Percentiles rank a stretch among this genome's conserved stretches.
These are phyloP conservation scores for Pseudomicrostroma phylloplanum DNA, from an alignment of 1,284 basidiomycete species.

Conservation along the genomic window DNA sequence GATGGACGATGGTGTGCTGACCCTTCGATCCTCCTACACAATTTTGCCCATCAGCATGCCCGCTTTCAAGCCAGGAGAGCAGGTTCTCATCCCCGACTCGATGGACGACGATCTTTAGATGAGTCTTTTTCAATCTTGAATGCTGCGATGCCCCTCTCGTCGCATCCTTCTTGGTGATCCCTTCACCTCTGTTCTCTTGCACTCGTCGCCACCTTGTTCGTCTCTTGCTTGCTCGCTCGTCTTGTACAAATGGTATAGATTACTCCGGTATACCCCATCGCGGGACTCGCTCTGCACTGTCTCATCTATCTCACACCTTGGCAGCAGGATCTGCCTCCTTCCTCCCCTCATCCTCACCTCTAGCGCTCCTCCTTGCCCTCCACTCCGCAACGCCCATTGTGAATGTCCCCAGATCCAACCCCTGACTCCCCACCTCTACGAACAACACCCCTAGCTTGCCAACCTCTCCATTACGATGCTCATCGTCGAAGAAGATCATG, in stretches of 20 bases:
- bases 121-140: conserved; percentile 2
- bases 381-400: conserved; percentile 35
- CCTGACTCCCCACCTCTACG: conserved; percentile 36
- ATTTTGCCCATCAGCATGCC: conserved; percentile 56
- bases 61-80: conserved; percentile 95
- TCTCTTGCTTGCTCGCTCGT: too few relatives aligned
- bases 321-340: not conserved
- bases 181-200: too few relatives aligned
- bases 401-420: conserved; percentile 35
- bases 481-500: conserved; percentile 50
- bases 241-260: too few relatives aligned
- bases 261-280: not conserved
- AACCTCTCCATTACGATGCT: conserved; percentile 39
- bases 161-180: too few relatives aligned
- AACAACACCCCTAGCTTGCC: conserved; percentile 47
- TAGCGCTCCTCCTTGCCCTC: conserved; percentile 25
- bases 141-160: too few relatives aligned
- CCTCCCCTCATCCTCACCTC: conserved; percentile 1
- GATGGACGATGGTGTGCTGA: too few relatives aligned
- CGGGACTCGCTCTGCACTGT: not conserved
- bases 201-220: too few relatives aligned
- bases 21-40: not conserved
- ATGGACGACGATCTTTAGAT: conserved; percentile 47
- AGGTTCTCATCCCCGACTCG: conserved; percentile 63
- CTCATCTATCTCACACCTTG: not conserved